phyloP scores from a whole-genome alignment of 106 monocot species.

The Dactylorhiza incarnata region DNA sequence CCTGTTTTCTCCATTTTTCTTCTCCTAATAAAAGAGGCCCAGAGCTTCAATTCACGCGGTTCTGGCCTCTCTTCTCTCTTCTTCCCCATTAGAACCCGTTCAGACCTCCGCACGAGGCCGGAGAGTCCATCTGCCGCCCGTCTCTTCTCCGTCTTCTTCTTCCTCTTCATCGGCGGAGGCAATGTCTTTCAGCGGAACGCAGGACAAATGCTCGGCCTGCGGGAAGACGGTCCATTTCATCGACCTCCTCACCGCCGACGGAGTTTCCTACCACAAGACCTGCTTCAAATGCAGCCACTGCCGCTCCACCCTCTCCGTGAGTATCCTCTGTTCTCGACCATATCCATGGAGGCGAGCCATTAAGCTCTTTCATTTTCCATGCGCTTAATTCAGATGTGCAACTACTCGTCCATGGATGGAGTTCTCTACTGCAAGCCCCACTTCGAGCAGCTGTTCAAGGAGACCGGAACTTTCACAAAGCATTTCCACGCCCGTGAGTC shows the following conservation, averaged over 20 bases:
- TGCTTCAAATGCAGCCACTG: slow-evolving; percentile 63
- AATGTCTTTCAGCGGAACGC: slow-evolving; percentile 51
- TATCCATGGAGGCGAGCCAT: too few relatives aligned
- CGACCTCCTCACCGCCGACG: slow-evolving; percentile 34
- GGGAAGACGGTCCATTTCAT: slow-evolving; percentile 48
- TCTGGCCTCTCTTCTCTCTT: too few relatives aligned
- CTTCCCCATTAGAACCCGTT: too few relatives aligned
- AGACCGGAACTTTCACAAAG: slow-evolving; percentile 64
- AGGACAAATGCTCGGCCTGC: slow-evolving; percentile 49
- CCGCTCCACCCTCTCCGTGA: slow-evolving; percentile 35
- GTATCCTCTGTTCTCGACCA: not conserved
- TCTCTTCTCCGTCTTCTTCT: slow-evolving; percentile 2
- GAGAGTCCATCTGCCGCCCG: not conserved
- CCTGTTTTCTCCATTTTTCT: too few relatives aligned
- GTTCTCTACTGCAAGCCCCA: slow-evolving; percentile 82
- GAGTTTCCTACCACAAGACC: slow-evolving; percentile 29
- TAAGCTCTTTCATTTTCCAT: not conserved
- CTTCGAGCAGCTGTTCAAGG: slow-evolving; percentile 87
- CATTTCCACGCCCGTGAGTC: slow-evolving; percentile 51
- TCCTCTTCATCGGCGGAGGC: not conserved
- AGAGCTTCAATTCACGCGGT: too few relatives aligned
- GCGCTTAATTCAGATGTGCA: slow-evolving; percentile 48
- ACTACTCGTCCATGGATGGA: slow-evolving; percentile 78
- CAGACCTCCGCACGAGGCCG: not conserved
- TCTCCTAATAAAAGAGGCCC: too few relatives aligned